A percentile compares a stretch with the other conserved stretches of the same genome.
Evolutionary conservation across 192 early-diverging fungal species (phyloP).

Genomic region (Helicostylum pulchrum): DNA sequence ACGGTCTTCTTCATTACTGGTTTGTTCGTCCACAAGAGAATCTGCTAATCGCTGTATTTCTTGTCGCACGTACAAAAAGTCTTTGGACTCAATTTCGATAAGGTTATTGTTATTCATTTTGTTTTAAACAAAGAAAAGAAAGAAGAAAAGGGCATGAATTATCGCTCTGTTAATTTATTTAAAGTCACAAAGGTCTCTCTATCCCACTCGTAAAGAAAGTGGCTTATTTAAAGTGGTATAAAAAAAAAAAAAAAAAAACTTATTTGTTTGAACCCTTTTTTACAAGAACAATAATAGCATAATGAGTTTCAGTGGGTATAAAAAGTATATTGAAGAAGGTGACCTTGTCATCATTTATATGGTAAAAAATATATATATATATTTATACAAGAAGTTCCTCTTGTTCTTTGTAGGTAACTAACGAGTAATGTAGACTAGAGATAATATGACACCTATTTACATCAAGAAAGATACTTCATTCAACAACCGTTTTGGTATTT

Average conservation of each 20-base stretch:
- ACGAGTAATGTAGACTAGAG: slow-evolving; percentile 52
- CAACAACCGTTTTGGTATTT: slow-evolving; percentile 81
- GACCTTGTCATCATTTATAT: slow-evolving; percentile 76
- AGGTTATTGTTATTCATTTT: too few species aligned
- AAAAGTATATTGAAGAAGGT: slow-evolving; percentile 64
- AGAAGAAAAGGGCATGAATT: neutral
- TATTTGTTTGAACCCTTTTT: neutral
- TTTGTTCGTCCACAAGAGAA: too few species aligned
- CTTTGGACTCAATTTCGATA: too few species aligned
- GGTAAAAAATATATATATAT: too few species aligned
- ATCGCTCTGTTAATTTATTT: too few species aligned
- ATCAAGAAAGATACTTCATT: slow-evolving; percentile 59
- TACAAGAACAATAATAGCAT: neutral
- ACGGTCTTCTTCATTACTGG: neutral
- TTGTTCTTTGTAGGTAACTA: neutral
- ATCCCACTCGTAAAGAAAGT: too few species aligned
- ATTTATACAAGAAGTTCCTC: neutral
- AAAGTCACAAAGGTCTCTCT: too few species aligned
- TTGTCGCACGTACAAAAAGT: too few species aligned
- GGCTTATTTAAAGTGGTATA: too few species aligned
- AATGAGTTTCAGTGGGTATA: slow-evolving; percentile 36
- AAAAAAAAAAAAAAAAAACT: too few species aligned
- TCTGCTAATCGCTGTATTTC: too few species aligned
- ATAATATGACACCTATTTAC: slow-evolving; percentile 62
- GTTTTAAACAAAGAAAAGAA: too few species aligned